phyloP scores from a whole-genome alignment of 495 filamentous ascomycete genomes.

The Podospora tetraspora region DNA sequence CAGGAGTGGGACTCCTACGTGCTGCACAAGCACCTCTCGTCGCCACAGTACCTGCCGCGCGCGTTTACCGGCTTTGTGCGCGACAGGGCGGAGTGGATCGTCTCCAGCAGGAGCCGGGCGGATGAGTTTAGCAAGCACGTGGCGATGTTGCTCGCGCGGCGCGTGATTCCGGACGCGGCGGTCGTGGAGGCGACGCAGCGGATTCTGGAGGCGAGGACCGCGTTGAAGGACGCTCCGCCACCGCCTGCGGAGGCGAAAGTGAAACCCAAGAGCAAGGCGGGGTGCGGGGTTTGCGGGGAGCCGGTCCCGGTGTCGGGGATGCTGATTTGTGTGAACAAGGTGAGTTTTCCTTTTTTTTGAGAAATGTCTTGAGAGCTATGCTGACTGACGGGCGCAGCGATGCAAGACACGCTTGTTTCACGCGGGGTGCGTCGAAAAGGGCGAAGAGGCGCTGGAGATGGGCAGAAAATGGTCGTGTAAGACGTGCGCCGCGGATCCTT shows the following conservation, averaged over 20 bases:
- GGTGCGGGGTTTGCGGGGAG: slow-evolving; percentile 35
- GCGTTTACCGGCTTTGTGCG: slow-evolving; percentile 41
- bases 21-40: slow-evolving; percentile 40
- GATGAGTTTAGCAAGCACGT: slow-evolving; percentile 45
- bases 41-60: slow-evolving; percentile 41
- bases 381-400: slow-evolving; percentile 20
- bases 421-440: slow-evolving; percentile 20
- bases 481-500: slow-evolving; percentile 5
- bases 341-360: slow-evolving; percentile 22
- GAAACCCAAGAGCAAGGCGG: slow-evolving; percentile 28
- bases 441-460: slow-evolving; percentile 10
- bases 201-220: slow-evolving; percentile 33
- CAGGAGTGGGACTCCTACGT: slow-evolving; percentile 48
- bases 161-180: slow-evolving; percentile 33
- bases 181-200: slow-evolving; percentile 33
- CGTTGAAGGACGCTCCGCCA: neutral
- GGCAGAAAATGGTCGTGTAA: slow-evolving; percentile 20
- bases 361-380: neutral
- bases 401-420: slow-evolving; percentile 33
- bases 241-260: slow-evolving; percentile 6
- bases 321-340: slow-evolving; percentile 42
- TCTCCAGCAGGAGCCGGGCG: slow-evolving; percentile 30
- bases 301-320: slow-evolving; percentile 34
- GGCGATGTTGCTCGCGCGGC: slow-evolving; percentile 39
- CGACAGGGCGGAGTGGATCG: slow-evolving; percentile 42